phyloP scores from a whole-genome alignment of 768 basidiomycete species.

The Filobasidium floriforme region DNA sequence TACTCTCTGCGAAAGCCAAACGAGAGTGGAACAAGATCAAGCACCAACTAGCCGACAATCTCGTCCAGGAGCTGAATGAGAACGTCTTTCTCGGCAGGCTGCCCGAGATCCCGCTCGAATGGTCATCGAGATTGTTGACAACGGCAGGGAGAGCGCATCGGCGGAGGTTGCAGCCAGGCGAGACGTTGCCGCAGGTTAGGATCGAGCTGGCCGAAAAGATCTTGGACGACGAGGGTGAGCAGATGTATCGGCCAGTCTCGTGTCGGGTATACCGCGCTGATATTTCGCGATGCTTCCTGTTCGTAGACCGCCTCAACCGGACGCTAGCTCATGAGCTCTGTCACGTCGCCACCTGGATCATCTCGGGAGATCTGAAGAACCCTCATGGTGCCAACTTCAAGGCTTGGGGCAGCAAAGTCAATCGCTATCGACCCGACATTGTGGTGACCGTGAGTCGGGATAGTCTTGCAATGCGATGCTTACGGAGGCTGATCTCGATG shows the following conservation, averaged over 20 bases:
- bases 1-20: constrained; percentile 13
- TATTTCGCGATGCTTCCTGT: neutral
- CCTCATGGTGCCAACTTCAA: constrained; percentile 68
- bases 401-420: constrained; percentile 65
- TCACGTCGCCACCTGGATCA: constrained; percentile 78
- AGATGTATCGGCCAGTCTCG: no score
- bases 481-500: constrained; percentile 4
- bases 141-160: constrained; percentile 46
- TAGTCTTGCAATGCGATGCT: neutral
- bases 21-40: constrained; percentile 30
- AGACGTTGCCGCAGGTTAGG: constrained; percentile 16
- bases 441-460: constrained; percentile 52
- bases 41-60: constrained; percentile 27
- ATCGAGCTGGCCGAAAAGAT: constrained; percentile 80
- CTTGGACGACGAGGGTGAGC: constrained; percentile 63
- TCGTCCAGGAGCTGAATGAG: constrained; percentile 38
- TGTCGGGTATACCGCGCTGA: neutral
- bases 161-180: constrained; percentile 32
- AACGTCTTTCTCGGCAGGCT: constrained; percentile 40
- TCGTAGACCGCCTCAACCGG: constrained; percentile 65
- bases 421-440: constrained; percentile 61
- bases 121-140: constrained; percentile 35
- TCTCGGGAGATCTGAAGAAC: constrained; percentile 62
- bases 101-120: constrained; percentile 23
- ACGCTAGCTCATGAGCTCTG: constrained; percentile 90